A percentile compares a stretch with the other conserved stretches of the same genome.
phyloP scores from a whole-genome alignment of 2,329 filamentous ascomycete genomes.

The Colletotrichum agaves region DNA sequence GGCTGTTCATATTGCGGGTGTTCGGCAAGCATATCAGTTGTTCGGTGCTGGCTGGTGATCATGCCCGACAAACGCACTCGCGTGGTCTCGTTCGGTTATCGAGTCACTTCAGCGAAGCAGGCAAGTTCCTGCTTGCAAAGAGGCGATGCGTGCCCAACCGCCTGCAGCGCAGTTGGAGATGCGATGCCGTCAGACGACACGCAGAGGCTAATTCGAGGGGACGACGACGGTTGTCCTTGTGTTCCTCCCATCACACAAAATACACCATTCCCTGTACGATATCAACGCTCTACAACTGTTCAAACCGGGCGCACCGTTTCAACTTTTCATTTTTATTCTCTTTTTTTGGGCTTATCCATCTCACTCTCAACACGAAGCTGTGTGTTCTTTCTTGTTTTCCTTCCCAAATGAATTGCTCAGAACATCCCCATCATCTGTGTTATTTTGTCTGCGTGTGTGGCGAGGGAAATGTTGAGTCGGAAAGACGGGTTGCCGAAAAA shows the following conservation, averaged over 20 bases:
- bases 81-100: conserved; percentile 25
- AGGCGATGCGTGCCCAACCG: conserved; percentile 1
- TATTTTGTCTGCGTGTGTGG: conserved; percentile 33
- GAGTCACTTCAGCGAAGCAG: neutral
- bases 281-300: conserved; percentile 34
- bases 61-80: conserved; percentile 13
- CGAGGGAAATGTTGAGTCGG: conserved; percentile 39
- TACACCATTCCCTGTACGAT: conserved; percentile 29
- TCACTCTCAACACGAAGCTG: neutral
- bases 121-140: conserved; percentile 21
- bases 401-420: neutral
- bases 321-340: conserved; percentile 18
- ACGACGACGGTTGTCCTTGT: conserved; percentile 8
- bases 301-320: conserved; percentile 32
- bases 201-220: conserved; percentile 29
- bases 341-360: too few relatives aligned
- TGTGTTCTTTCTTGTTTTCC: neutral
- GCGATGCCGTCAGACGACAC: neutral
- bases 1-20: conserved; percentile 36
- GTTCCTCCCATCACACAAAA: conserved; percentile 18
- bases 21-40: conserved; percentile 36
- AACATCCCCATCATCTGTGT: neutral
- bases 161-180: conserved; percentile 27
- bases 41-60: conserved; percentile 28
- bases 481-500: conserved; percentile 37